Conservation (phyloP, 1,284 basidiomycete species). For the Pseudozyma pruni region DNA sequence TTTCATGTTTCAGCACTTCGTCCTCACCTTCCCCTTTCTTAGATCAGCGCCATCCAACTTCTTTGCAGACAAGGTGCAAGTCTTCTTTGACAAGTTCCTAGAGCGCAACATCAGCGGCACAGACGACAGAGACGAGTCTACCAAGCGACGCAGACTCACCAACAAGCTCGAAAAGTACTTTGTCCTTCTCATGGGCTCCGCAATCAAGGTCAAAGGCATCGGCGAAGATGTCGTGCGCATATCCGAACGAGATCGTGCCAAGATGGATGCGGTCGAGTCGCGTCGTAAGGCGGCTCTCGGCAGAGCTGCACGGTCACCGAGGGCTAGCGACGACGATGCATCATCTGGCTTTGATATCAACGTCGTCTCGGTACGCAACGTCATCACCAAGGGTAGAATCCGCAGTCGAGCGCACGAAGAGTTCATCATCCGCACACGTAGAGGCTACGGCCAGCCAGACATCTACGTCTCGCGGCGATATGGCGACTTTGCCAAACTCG, state of each 20-base stretch:
- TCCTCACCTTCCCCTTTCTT: constrained; percentile 66
- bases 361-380: constrained; percentile 60
- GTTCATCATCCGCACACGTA: constrained; percentile 89
- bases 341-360: constrained; percentile 58
- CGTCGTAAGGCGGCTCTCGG: constrained; percentile 47
- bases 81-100: constrained; percentile 63
- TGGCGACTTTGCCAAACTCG: constrained; percentile 81
- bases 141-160: constrained; percentile 51
- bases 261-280: constrained; percentile 54
- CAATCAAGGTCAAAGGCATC: constrained; percentile 51
- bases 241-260: constrained; percentile 50
- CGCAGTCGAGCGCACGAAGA: constrained; percentile 71
- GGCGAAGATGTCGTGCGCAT: constrained; percentile 65
- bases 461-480: constrained; percentile 91
- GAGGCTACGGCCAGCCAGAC: constrained; percentile 74
- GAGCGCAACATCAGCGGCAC: constrained; percentile 60
- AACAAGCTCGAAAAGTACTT: constrained; percentile 55
- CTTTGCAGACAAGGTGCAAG: constrained; percentile 65
- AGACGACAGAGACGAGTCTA: constrained; percentile 53
- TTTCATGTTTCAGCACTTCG: constrained; percentile 65
- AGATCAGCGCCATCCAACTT: constrained; percentile 64
- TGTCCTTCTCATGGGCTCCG: constrained; percentile 59
- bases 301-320: constrained; percentile 24
- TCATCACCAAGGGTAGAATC: constrained; percentile 54
- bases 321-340: constrained; percentile 3